A percentile compares a stretch with the other conserved stretches of the same genome.
phyloP scores from a whole-genome alignment of 2,329 filamentous ascomycete species.

The Microsporum audouinii region DNA sequence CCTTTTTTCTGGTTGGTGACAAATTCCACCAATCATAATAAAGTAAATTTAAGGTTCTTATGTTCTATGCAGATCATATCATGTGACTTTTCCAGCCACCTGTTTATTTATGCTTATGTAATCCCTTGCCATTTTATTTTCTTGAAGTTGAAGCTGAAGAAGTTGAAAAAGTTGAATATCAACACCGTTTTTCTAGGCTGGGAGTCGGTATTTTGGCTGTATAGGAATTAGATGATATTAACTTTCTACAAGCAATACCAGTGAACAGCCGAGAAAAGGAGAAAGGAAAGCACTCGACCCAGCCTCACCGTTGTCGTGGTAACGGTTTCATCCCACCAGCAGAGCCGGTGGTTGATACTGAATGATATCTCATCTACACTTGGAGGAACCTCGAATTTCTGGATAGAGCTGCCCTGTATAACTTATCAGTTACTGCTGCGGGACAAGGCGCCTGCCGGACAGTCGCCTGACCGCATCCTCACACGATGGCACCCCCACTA shows the following conservation, averaged over 20 bases:
- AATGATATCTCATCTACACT: background rate
- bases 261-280: background rate
- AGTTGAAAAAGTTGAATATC: background rate
- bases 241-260: background rate
- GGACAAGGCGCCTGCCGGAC: background rate
- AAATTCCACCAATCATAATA: background rate
- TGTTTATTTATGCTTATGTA: constrained; percentile 9
- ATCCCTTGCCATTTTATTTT: constrained; percentile 13
- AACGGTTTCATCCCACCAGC: background rate
- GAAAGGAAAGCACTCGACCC: background rate
- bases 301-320: background rate
- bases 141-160: background rate
- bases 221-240: background rate
- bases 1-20: background rate
- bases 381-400: background rate
- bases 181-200: background rate
- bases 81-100: constrained; percentile 5
- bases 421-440: background rate
- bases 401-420: background rate
- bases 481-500: background rate
- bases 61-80: background rate
- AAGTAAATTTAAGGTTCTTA: background rate
- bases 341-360: background rate
- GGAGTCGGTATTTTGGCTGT: no score
- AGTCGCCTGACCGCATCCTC: background rate